Evolutionary conservation across 768 basidiomycete genomes (phyloP).

Genomic region (Russula abietina): DNA sequence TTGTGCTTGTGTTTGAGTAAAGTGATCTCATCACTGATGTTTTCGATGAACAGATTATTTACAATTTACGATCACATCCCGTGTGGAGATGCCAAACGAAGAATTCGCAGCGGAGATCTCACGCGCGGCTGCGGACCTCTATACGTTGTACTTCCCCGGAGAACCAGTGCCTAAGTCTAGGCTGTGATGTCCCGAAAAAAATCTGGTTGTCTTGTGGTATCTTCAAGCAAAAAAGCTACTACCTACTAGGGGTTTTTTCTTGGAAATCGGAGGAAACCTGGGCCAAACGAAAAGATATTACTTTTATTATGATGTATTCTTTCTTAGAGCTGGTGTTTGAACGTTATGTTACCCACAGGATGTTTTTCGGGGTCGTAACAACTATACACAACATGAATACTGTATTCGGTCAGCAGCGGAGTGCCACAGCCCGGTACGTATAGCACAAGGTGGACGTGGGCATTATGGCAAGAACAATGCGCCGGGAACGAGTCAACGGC

Average conservation of each 20-base stretch:
- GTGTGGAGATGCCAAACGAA: slow-evolving; percentile 75
- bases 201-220: background rate
- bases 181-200: background rate
- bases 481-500: no score
- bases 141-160: slow-evolving; percentile 40
- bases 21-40: background rate
- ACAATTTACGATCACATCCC: slow-evolving; percentile 83
- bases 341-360: no score
- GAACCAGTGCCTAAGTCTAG: slow-evolving; percentile 14
- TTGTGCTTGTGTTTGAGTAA: background rate
- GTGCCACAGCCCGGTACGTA: no score
- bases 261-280: background rate
- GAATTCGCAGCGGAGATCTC: slow-evolving; percentile 66
- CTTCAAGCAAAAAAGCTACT: background rate
- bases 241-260: background rate
- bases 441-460: no score
- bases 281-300: no score
- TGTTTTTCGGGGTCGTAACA: no score
- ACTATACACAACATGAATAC: no score
- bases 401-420: no score
- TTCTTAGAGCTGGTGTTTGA: no score
- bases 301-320: no score
- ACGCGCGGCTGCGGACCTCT: slow-evolving; percentile 61
- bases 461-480: no score
- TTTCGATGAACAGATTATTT: slow-evolving; percentile 51